Base-by-base conservation (phyloP, 495 filamentous ascomycete genomes). In the Aspergillus panamensis region DNA sequence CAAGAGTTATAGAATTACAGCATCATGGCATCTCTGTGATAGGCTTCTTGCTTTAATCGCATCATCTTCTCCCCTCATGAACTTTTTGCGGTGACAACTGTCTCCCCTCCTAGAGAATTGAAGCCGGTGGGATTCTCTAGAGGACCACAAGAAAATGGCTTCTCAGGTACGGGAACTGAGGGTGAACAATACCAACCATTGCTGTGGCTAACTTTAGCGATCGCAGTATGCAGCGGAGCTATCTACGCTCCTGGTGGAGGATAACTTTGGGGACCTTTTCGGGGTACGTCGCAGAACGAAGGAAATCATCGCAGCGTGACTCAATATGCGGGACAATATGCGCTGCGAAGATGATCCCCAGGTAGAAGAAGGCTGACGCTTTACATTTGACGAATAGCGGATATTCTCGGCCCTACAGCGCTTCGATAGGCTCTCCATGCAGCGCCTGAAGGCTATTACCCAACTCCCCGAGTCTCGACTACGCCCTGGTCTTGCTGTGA, bases 191-290 rank as follows among this genome's bases (percentile, higher is more conserved):
- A 57, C 32, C 48, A 43, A 58, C 60, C 61, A 40, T 61, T 61
- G 32, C 57, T 31, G 48, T 37, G 79, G 79, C 82, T 82, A 55
- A 64, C 48, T 1, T 21, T 29, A 71, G 80, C 48, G 10, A 10
- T 31, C 21, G 30, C 48, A 84, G 77, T 77, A 88, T 64, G 77
- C 82, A 43, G 80, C 83, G 66, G 89, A 97, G 82, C 87, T 97
- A 51, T 96, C 90, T 74, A 78, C 84, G 72, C 84, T 96, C 64
- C 82, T 97, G n/a, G 84, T 97, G 45, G 82, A 90, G 58, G 90
- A 96, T 65, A 81, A 88, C 19, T 90, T 92, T 71, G 94, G 94
- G 62, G 89, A 96, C 66, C 81, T 98, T 29, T 88, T 90, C 50
- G 89, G 90, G 67, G 93, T 97, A 87, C 65, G 90, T 80, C 17